Evolutionary conservation across 305 asterid species (phyloP).

Genomic region (Lippia alba): DNA sequence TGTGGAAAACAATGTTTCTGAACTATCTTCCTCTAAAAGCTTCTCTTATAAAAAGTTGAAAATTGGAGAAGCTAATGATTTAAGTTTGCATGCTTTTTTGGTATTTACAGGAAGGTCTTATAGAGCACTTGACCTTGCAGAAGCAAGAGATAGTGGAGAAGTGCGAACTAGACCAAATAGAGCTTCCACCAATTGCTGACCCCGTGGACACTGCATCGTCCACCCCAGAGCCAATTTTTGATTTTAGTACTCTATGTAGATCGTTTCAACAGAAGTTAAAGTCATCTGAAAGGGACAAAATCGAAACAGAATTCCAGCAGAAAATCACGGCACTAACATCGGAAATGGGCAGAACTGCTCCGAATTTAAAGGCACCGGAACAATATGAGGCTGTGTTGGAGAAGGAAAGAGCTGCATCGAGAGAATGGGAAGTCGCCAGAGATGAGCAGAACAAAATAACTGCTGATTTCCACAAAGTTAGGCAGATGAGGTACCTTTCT

Average conservation of each 20-base stretch:
- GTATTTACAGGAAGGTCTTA: conserved; percentile 73
- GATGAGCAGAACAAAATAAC: conserved; percentile 82
- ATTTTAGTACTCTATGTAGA: conserved; percentile 74
- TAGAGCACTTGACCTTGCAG: conserved; percentile 76
- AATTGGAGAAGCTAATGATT: conserved; percentile 12
- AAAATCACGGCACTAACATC: conserved; percentile 69
- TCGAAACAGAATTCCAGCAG: conserved; percentile 80
- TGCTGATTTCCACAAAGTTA: conserved; percentile 70
- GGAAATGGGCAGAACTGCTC: conserved; percentile 93
- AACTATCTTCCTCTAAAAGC: too few species aligned
- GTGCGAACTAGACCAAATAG: conserved; percentile 86
- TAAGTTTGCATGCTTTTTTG: conserved; percentile 17
- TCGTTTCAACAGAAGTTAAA: conserved; percentile 72
- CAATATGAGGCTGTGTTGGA: conserved; percentile 85
- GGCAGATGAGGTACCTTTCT: conserved; percentile 63
- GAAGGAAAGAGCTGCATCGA: conserved; percentile 78
- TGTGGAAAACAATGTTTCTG: conserved; percentile 11
- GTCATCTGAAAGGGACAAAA: conserved; percentile 86
- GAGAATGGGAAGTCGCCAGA: conserved; percentile 93
- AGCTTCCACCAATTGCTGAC: conserved; percentile 75
- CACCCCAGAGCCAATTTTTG: conserved; percentile 64
- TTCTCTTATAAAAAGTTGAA: too few species aligned
- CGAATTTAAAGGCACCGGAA: conserved; percentile 93
- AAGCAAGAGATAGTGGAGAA: conserved; percentile 90
- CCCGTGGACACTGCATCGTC: conserved; percentile 76